A percentile compares a stretch with the other conserved stretches of the same genome.
Conservation (phyloP, 179 eudicot species). For the Spinacia oleracea region DNA sequence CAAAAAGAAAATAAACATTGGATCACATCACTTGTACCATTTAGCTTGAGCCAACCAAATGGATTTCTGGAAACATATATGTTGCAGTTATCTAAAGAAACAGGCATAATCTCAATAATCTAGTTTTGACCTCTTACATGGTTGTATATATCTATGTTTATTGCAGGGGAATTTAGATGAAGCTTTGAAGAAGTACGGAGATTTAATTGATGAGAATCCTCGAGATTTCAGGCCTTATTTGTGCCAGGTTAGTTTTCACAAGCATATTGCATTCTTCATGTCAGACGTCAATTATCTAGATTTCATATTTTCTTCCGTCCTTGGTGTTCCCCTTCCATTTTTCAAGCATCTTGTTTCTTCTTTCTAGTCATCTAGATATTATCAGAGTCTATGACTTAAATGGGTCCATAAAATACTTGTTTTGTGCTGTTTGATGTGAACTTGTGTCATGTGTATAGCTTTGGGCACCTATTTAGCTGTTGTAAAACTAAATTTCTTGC, state of each 20-base stretch:
- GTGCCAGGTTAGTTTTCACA: slow-evolving; percentile 63
- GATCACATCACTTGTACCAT: no score
- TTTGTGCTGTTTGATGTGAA: background rate
- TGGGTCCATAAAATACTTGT: background rate
- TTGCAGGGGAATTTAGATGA: slow-evolving; percentile 83
- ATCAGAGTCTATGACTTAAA: background rate
- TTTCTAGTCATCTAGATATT: background rate
- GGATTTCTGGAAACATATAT: no score
- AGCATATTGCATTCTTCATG: background rate
- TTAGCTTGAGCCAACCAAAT: no score
- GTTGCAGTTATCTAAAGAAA: background rate
- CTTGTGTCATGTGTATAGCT: background rate
- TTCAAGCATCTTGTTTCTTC: background rate
- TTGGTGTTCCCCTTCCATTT: background rate
- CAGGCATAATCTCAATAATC: background rate
- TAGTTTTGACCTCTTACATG: slow-evolving; percentile 9
- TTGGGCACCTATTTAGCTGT: slow-evolving; percentile 2
- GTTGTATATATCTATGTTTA: slow-evolving; percentile 3
- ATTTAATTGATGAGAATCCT: slow-evolving; percentile 71
- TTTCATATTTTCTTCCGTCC: background rate
- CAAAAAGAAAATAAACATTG: no score
- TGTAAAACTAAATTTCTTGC: background rate
- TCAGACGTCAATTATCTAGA: background rate
- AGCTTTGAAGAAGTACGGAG: slow-evolving; percentile 63
- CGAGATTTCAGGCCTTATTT: slow-evolving; percentile 94